Evolutionary conservation across 768 basidiomycete species (phyloP).

Genomic region (Guyanaporus albipodus): DNA sequence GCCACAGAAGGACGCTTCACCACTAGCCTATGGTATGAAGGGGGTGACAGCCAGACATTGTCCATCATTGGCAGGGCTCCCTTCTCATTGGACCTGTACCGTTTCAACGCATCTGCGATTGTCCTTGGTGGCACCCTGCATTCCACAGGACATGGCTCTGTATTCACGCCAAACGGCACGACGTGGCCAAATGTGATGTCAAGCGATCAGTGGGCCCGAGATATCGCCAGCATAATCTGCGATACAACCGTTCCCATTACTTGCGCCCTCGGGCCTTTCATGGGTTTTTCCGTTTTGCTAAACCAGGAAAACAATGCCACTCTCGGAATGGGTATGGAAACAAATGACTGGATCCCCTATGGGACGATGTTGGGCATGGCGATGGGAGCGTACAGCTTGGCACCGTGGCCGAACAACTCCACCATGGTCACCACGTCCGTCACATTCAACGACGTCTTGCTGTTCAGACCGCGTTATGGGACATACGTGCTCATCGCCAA

Average conservation of each 20-base stretch:
- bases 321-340: background rate
- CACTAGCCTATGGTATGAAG: background rate
- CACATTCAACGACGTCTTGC: background rate
- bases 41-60: background rate
- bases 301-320: background rate
- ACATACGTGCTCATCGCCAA: conserved; percentile 6
- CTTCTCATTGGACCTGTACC: background rate
- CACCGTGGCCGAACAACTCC: background rate
- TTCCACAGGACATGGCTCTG: background rate
- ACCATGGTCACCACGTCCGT: background rate
- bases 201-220: background rate
- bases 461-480: background rate
- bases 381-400: conserved; percentile 6
- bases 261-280: background rate
- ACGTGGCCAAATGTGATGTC: background rate
- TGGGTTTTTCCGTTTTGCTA: background rate
- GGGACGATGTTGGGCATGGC: background rate
- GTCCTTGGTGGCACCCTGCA: background rate
- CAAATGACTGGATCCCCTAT: background rate
- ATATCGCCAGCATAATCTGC: conserved; percentile 1
- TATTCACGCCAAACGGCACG: background rate
- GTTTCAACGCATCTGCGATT: background rate
- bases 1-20: background rate
- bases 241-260: background rate
- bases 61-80: too few relatives aligned